A percentile compares a stretch with the other conserved stretches of the same genome.
Conservation (phyloP, 1,139 yeast species). For the Protomyces gravidus region DNA sequence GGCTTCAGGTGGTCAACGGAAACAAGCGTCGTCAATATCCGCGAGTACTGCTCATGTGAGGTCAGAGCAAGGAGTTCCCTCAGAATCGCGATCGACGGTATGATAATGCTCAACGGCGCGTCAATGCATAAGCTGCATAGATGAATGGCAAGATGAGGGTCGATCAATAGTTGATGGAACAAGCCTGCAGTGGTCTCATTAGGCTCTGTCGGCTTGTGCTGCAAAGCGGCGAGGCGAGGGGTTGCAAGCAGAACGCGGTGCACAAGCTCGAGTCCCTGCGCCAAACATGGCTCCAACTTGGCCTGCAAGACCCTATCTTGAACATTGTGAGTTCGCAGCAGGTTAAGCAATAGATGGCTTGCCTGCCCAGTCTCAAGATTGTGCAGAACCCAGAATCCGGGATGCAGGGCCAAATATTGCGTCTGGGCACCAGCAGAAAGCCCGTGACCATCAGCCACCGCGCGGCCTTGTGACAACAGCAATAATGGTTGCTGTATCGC, state of each 20-base stretch:
- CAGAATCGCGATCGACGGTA: background rate
- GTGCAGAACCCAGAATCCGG: conserved; percentile 5
- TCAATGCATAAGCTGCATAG: background rate
- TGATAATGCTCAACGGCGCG: background rate
- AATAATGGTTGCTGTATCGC: background rate
- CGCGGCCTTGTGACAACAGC: background rate
- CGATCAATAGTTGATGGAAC: background rate
- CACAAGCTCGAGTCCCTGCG: background rate
- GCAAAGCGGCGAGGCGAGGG: background rate
- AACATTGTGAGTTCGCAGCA: background rate
- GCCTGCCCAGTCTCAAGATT: background rate
- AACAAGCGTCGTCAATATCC: conserved; percentile 5
- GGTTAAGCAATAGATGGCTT: background rate
- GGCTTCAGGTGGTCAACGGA: conserved; percentile 13
- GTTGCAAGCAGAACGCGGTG: background rate
- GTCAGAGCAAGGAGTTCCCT: background rate
- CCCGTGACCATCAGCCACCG: background rate
- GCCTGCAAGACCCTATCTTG: background rate
- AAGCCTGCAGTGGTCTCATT: background rate
- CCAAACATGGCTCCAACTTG: background rate
- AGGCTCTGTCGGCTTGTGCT: background rate
- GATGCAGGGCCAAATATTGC: conserved; percentile 4
- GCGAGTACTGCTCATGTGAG: background rate
- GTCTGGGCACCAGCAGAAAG: background rate
- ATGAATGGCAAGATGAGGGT: conserved; percentile 4